Evolutionary conservation across 306 rosid genomes (phyloP), one percentile per base, ranked within the genome.

Genomic region (Casuarina cunninghamiana): DNA sequence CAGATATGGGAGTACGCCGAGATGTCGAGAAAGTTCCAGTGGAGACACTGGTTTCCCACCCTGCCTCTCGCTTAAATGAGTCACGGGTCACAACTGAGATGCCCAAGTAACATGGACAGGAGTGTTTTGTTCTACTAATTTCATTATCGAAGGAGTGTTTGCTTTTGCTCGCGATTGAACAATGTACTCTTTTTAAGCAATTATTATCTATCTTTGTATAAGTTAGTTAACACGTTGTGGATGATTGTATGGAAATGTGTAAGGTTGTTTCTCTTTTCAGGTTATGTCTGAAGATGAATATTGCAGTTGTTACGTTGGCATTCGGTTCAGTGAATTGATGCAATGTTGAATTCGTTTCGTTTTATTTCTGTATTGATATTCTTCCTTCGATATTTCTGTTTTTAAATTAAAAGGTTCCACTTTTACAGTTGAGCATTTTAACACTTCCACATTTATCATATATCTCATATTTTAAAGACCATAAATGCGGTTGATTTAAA

Each of bases 1-100:
- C 86, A 50, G 97, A 92, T 58, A 88, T 88, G 0, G 93, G 92
- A 51, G 79, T 81, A 5, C 90, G 91, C 19, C 76, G 83, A 6
- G 92, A 86, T 79, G 87, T 82, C 12, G 7, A 7, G 26, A 85
- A 94, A 82, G 89, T 90, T 76, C 82, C 88, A 0, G 92, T 87
- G 19, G 95, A 92, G 79, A 62, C 39, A 5, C 93, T 93, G 37
- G 69, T 86, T 72, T 69, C 79, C 71, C 72, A 71, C 2, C 12
- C 79, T 5, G 81, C 77, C 9, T 43, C 79, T 8, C 76, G 1
- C 76, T 9, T 54, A 26, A 73, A 54, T 16, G 86, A 79, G 74
- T 65, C 84, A 0, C 86, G 79, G 80, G 75, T 39, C 12, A 42
- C 76, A 15, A 11, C 80, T 15, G 77, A 77, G 73, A 66, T 35